Evolutionary conservation across 1,139 yeast genomes (phyloP), one percentile per base, ranked within the genome.

Genomic region (Hansenula lynferdii): DNA sequence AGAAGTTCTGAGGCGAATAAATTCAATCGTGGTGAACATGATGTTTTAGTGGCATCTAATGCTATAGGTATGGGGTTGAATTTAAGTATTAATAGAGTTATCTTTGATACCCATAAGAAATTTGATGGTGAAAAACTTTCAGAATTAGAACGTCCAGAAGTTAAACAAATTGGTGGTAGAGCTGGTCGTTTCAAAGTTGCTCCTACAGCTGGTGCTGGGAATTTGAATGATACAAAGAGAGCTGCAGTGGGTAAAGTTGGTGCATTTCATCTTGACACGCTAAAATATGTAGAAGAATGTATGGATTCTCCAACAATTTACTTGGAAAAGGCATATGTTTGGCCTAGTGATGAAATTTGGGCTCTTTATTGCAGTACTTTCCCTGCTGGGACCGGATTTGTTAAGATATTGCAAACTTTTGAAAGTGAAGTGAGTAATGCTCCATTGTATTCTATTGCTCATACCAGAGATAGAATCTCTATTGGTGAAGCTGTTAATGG

Each of bases 41-140:
- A 90, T 52, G 73, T 85, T 18, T 65, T 92, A 34, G 86, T 92
- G 5, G 97, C 98, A 0, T 85, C 97, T 1, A 98, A 92, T 65
- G 99, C 99, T 0, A 79, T 92, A 42, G 98, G 98, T 3, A 92
- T 92, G 97, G 99, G 99, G 0, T 69, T 92, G 38, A 92, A 92
- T 54, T 68, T 92, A 52, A 81, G 84, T 20, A 89, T 92, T 48
- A 78, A 80, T 44, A 66, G 98, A 41, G 75, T 92, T 14, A 74
- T 92, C 2, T 90, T 92, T 53, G 75, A 83, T 22, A 71, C 81
- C 0, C 67, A 75, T 19, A 60, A 59, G 37, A 94, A 92, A 60
- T 92, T 74, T 51, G 77, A 89, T 56, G 97, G 97, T 5, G 57
- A 55, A 15, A 64, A 61, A 17, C 61, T 69, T 46, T 62, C 63